Base-by-base conservation (phyloP, 257 asterid species). In the Eucommia ulmoides region DNA sequence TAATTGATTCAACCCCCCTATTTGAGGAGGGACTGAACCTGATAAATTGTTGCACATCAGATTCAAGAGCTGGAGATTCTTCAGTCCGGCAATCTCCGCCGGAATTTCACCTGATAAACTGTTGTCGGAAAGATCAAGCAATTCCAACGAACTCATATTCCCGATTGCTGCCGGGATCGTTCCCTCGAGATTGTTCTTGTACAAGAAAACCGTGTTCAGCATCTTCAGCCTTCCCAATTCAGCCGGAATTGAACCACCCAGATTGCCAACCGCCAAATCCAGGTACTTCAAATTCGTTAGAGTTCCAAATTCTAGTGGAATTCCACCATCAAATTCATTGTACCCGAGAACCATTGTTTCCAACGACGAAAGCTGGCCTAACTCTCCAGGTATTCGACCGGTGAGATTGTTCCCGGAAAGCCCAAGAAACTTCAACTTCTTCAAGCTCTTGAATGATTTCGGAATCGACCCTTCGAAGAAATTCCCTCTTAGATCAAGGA, bases 401-500 rank as follows among this genome's bases (percentile, higher is more conserved):
- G 76, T 67, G 19, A 81, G 75, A 56, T 75, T 81, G 46, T 81
- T 81, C 24, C 93, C 93, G 0, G 95, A 84, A 20, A 84, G 82
- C 24, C 95, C 95, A 45, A 84, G 84, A 65, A 70, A 84, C 73
- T 55, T 81, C 65, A 84, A 20, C 11, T 56, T 70, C 41, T 33
- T 52, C 71, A 84, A 52, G 33, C 54, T 76, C 77, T 20, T 65
- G 70, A 70, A 84, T 33, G 56, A 62, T 33, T 21, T 65, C 0
- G 95, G 93, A 61, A 84, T 76, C 1, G 82, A 63, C 8, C 84
- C 93, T 54, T 74, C 69, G 10, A 84, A 81, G 62, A 72, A 84
- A 56, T 84, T 84, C 48, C 95, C 95, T 22, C 93, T 54, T n/a
- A 84, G 69, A 69, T 84, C 95, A 22, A 84, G 63, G 54, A 57